These are phyloP conservation scores for Apiotrichum siamense DNA, from an alignment of 1,284 basidiomycete genomes.

Conservation along the genomic window DNA sequence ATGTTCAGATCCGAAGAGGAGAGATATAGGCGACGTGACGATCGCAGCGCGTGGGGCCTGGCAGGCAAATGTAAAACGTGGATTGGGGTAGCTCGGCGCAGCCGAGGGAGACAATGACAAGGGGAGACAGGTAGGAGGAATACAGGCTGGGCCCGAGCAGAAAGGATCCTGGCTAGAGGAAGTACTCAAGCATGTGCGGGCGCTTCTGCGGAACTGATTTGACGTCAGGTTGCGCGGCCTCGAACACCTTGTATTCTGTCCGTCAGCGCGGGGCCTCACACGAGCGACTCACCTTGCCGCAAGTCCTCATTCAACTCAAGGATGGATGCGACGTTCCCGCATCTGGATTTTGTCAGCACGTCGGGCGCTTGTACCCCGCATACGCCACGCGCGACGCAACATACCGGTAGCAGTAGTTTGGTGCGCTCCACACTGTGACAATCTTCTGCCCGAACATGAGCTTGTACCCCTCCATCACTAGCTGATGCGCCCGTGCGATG, in stretches of 20 bases:
- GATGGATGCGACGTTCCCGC: constrained; percentile 90
- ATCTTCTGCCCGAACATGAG: constrained; percentile 94
- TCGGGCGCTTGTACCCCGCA: no score
- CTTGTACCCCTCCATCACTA: constrained; percentile 98
- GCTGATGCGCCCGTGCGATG: constrained; percentile 93
- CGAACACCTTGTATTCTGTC: constrained; percentile 68
- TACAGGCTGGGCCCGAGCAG: background rate
- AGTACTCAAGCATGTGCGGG: constrained; percentile 52
- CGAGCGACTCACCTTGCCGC: constrained; percentile 72
- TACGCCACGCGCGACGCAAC: no score
- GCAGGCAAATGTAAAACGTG: no score
- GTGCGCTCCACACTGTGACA: constrained; percentile 98
- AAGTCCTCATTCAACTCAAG: constrained; percentile 85
- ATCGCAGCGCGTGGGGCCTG: background rate
- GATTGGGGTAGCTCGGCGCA: background rate
- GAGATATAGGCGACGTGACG: no score
- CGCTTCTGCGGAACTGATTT: constrained; percentile 79
- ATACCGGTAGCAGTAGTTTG: constrained; percentile 95
- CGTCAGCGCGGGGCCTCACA: constrained; percentile 43
- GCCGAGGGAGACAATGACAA: background rate
- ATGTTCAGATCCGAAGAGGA: no score
- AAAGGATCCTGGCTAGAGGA: constrained; percentile 21
- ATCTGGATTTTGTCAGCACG: constrained; percentile 51
- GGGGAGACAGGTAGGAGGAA: background rate
- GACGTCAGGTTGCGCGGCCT: constrained; percentile 59